Base-by-base conservation (phyloP, 345 rosid species). In the Moricandia moricandioides region DNA sequence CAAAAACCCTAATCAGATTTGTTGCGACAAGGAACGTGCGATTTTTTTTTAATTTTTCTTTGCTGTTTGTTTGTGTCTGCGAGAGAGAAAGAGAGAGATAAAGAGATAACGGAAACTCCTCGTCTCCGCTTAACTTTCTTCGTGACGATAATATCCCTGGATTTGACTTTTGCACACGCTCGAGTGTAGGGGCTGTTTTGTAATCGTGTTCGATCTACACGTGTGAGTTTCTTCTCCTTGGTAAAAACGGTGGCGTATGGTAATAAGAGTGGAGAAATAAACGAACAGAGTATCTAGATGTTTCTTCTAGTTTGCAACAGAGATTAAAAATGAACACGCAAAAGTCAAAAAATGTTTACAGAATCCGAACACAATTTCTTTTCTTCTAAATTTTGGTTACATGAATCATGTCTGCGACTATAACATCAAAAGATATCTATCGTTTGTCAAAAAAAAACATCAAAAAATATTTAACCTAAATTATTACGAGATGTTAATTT, bases 41-140 rank as follows among this genome's bases (percentile, higher is more conserved):
- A 72, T 51, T 59, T 82, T 56, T 65, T 29, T 62, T 72, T 62
- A 21, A 0, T 27, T n/a, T 58, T 7, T 29, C 5, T 61, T 24
- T 34, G 2, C 2, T 45, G 60, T 65, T 57, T 45, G 47, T 65
- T 65, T 75, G 24, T 2, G 74, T 54, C 64, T 67, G 67, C 31
- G 63, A 59, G 60, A 76, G 67, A 80, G 5, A 26, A 8, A 76
- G n/a, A 21, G 58, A 49, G 56, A 49, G 17, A 60, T 47, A 62
- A 66, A 72, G 73, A 85, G 96, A 87, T 87, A 87, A 92, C 96
- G 85, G 87, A 85, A 88, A 90, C 88, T 82, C 79, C 85, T 84
- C 91, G 71, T 82, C 87, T 79, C 79, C 86, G 78, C 85, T 85
- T 27, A 65, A 9, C 68, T 65, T 70, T 78, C 7, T 2, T 17